These are phyloP conservation scores for Trichoderma atrobrunneum DNA, from an alignment of 2,329 filamentous ascomycete species.

Conservation along the genomic window DNA sequence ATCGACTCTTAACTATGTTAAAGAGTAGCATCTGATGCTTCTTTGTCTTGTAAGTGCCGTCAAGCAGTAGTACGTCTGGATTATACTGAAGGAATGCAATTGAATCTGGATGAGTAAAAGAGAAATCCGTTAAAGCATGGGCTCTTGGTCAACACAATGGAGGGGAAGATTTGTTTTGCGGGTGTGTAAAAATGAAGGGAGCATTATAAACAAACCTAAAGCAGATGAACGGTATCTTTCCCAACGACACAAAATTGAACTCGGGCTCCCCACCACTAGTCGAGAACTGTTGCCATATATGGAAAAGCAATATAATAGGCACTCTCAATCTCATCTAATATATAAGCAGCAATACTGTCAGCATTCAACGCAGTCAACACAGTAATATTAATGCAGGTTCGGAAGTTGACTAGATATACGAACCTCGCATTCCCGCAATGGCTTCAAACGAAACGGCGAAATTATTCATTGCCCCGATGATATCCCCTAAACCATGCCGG, in stretches of 20 bases:
- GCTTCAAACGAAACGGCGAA: background rate
- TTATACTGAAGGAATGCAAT: too few relatives aligned
- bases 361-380: background rate
- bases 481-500: background rate
- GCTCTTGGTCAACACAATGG: too few relatives aligned
- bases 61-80: too few relatives aligned
- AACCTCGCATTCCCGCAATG: background rate
- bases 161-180: too few relatives aligned
- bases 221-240: background rate
- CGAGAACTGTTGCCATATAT: background rate
- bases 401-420: background rate
- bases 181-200: too few relatives aligned
- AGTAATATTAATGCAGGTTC: background rate
- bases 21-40: too few relatives aligned
- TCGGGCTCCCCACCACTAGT: background rate
- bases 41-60: too few relatives aligned
- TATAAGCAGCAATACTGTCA: background rate
- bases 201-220: too few relatives aligned
- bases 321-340: background rate
- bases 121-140: too few relatives aligned
- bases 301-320: background rate
- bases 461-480: background rate
- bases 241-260: background rate
- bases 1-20: too few relatives aligned
- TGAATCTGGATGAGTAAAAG: too few relatives aligned